Evolutionary conservation across 345 rosid genomes (phyloP).

Genomic region (Clarkia xantiana): DNA sequence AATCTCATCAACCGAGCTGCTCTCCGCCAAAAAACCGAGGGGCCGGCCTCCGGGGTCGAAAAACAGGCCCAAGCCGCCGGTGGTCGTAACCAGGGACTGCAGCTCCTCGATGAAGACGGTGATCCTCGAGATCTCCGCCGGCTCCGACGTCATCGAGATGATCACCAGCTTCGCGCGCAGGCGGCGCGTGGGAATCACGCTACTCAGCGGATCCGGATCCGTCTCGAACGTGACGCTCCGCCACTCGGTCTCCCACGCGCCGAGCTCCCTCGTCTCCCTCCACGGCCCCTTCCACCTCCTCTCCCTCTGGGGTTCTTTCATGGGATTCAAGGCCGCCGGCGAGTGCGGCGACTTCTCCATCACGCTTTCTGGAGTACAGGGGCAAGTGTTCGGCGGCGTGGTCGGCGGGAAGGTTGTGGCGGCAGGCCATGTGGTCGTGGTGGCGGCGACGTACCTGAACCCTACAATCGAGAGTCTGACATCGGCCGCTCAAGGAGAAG

Average conservation of each 20-base stretch:
- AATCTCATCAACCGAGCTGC: not conserved
- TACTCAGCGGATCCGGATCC: slow-evolving; percentile 29
- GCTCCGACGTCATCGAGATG: slow-evolving; percentile 28
- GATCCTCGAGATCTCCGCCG: slow-evolving; percentile 37
- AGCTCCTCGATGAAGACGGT: slow-evolving; percentile 24
- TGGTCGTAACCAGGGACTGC: slow-evolving; percentile 14
- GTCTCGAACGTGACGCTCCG: slow-evolving; percentile 31
- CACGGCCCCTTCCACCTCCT: slow-evolving; percentile 29
- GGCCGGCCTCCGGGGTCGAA: slow-evolving; percentile 50
- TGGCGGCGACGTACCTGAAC: slow-evolving; percentile 20
- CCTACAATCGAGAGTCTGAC: slow-evolving; percentile 22
- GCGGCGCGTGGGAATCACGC: slow-evolving; percentile 15
- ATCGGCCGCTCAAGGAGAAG: not conserved
- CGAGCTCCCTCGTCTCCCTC: slow-evolving; percentile 15
- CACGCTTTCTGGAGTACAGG: slow-evolving; percentile 32
- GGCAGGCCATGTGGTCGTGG: slow-evolving; percentile 24
- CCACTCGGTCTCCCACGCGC: slow-evolving; percentile 16
- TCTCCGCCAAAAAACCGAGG: slow-evolving; percentile 16
- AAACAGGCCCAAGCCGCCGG: slow-evolving; percentile 41
- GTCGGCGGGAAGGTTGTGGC: slow-evolving; percentile 34
- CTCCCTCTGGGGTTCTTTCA: slow-evolving; percentile 28
- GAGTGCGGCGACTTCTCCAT: slow-evolving; percentile 19
- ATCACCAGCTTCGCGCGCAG: slow-evolving; percentile 20
- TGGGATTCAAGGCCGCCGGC: slow-evolving; percentile 9
- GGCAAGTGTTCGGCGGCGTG: slow-evolving; percentile 39